phyloP scores from a whole-genome alignment of 2,329 filamentous ascomycete genomes.

The Fonsecaea monophora region DNA sequence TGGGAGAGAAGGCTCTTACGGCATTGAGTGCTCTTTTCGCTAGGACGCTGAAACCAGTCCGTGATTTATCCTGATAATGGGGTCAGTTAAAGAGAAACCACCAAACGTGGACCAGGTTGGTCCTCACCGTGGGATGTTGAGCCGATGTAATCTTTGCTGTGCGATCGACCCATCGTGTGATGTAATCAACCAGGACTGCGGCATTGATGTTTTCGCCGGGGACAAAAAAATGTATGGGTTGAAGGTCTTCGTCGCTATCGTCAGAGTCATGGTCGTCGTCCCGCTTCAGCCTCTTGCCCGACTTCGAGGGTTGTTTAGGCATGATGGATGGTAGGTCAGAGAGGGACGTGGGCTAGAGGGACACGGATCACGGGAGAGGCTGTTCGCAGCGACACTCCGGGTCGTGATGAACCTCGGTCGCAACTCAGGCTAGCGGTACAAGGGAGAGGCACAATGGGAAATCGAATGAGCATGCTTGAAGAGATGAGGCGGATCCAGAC shows the following conservation, averaged over 20 bases:
- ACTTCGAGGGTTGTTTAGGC: conserved; percentile 23
- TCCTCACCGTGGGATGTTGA: conserved; percentile 33
- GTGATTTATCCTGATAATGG: conserved; percentile 29
- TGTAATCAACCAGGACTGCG: conserved; percentile 32
- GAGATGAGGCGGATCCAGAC: conserved; percentile 29
- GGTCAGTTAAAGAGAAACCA: conserved; percentile 10
- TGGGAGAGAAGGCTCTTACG: conserved; percentile 25
- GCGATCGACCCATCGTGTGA: conserved; percentile 35
- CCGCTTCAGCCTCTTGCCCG: conserved; percentile 30
- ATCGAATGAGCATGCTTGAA: conserved; percentile 37
- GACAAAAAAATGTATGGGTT: conserved; percentile 36
- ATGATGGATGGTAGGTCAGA: conserved; percentile 20
- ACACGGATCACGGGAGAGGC: conserved; percentile 26
- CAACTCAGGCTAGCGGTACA: conserved; percentile 28
- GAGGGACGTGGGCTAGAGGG: conserved; percentile 12
- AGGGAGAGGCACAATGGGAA: conserved; percentile 21
- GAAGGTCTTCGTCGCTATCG: conserved; percentile 28
- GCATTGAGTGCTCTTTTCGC: conserved; percentile 33
- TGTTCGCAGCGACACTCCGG: conserved; percentile 26
- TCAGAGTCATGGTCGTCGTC: conserved; percentile 28
- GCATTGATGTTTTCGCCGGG: conserved; percentile 36
- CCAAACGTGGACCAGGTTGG: neutral
- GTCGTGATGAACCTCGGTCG: conserved; percentile 29
- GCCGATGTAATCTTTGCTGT: conserved; percentile 34
- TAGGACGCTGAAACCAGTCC: conserved; percentile 32